phyloP scores from a whole-genome alignment of 805 yeast genomes.

The Teunomyces aglyptinius region DNA sequence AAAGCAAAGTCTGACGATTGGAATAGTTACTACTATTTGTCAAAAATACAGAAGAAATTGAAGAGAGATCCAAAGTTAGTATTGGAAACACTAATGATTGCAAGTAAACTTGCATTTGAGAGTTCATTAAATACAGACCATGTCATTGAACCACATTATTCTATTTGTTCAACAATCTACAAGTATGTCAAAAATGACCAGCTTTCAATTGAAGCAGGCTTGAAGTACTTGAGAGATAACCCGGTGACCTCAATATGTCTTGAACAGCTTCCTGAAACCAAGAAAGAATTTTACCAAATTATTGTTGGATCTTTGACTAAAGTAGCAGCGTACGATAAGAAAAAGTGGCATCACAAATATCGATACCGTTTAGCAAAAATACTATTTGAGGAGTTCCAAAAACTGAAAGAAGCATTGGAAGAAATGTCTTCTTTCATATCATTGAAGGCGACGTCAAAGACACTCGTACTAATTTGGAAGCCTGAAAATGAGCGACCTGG shows the following conservation, averaged over 20 bases:
- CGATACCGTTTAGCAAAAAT: constrained; percentile 68
- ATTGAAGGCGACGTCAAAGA: constrained; percentile 64
- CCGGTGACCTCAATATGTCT: constrained; percentile 16
- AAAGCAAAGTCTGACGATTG: constrained; percentile 51
- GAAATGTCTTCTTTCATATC: constrained; percentile 66
- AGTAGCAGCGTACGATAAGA: constrained; percentile 62
- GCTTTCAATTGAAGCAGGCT: constrained; percentile 37
- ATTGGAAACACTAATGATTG: constrained; percentile 39
- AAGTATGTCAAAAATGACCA: constrained; percentile 48
- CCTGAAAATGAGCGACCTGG: constrained; percentile 93
- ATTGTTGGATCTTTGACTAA: constrained; percentile 48
- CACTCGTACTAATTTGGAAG: constrained; percentile 85
- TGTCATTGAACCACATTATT: constrained; percentile 77
- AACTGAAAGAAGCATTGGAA: constrained; percentile 53
- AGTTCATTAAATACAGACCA: constrained; percentile 48
- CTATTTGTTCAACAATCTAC: constrained; percentile 53
- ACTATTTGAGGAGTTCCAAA: constrained; percentile 50
- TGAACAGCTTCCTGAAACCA: neutral
- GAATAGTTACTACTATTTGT: constrained; percentile 56
- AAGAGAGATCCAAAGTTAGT: constrained; percentile 29
- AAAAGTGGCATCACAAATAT: constrained; percentile 91
- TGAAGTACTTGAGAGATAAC: constrained; percentile 39
- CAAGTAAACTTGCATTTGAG: constrained; percentile 44
- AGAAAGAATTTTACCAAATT: constrained; percentile 28
- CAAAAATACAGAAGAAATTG: constrained; percentile 58